Evolutionary conservation across 176 grass and related monocot species (phyloP).

Genomic region (Alloteropsis semialata): DNA sequence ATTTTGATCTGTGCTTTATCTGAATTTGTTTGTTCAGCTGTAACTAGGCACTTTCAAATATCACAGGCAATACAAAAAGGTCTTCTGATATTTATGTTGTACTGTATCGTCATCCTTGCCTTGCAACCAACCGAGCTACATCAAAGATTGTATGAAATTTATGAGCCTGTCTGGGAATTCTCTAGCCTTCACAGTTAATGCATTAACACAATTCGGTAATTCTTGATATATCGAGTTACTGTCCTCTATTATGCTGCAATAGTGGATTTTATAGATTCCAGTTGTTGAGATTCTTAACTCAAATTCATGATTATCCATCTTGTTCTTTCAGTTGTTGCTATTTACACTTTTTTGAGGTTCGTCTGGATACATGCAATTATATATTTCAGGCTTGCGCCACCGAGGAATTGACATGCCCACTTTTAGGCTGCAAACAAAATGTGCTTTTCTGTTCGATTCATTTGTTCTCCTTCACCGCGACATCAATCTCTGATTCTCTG

Average conservation of each 20-base stretch:
- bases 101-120: not conserved
- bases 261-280: not conserved
- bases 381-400: not conserved
- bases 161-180: not conserved
- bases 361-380: not conserved
- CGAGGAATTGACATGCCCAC: not conserved
- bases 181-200: not conserved
- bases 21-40: not conserved
- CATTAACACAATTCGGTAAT: not conserved
- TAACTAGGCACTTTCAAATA: slow-evolving; percentile 1
- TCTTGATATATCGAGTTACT: not conserved
- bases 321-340: not conserved
- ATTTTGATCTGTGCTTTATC: not conserved
- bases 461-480: not conserved
- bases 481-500: not conserved
- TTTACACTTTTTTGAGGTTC: slow-evolving; percentile 1
- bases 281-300: not conserved
- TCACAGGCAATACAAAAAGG: not conserved
- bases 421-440: not conserved
- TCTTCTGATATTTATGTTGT: not conserved
- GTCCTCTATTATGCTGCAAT: not conserved
- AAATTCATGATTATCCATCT: not conserved
- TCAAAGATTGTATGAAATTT: not conserved
- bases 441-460: not conserved
- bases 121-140: not conserved